Conservation (phyloP, 192 early-diverging fungal species). For the Coemansia sp. region DNA sequence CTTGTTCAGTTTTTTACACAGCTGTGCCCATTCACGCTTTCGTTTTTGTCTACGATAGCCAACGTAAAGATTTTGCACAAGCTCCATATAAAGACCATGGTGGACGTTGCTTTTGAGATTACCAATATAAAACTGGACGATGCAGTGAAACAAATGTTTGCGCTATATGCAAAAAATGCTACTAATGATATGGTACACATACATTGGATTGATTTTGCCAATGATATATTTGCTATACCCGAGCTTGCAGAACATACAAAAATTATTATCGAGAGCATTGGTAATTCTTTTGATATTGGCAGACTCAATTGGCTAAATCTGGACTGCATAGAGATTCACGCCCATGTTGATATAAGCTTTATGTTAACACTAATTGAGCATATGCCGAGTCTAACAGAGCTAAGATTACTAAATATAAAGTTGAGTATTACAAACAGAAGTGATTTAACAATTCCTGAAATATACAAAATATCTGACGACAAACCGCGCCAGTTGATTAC, state of each 20-base stretch:
- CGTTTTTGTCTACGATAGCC: background rate
- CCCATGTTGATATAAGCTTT: background rate
- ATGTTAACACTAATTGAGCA: background rate
- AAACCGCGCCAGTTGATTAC: background rate
- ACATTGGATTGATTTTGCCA: background rate
- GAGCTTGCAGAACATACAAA: background rate
- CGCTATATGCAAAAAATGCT: background rate
- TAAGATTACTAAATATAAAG: background rate
- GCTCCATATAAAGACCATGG: background rate
- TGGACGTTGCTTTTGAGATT: background rate
- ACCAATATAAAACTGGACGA: background rate
- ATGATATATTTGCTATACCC: background rate
- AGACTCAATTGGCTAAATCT: background rate
- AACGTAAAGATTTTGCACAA: background rate
- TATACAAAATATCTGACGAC: background rate
- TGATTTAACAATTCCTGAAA: background rate
- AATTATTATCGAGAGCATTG: background rate
- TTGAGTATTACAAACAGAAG: background rate
- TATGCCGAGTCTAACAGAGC: background rate
- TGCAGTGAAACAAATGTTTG: background rate
- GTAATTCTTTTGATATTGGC: background rate
- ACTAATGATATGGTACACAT: background rate
- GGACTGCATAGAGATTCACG: background rate
- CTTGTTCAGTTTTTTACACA: background rate
- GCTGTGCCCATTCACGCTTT: background rate